Evolutionary conservation across 495 filamentous ascomycete genomes (phyloP).

Genomic region (Stereocaulon alpinum): DNA sequence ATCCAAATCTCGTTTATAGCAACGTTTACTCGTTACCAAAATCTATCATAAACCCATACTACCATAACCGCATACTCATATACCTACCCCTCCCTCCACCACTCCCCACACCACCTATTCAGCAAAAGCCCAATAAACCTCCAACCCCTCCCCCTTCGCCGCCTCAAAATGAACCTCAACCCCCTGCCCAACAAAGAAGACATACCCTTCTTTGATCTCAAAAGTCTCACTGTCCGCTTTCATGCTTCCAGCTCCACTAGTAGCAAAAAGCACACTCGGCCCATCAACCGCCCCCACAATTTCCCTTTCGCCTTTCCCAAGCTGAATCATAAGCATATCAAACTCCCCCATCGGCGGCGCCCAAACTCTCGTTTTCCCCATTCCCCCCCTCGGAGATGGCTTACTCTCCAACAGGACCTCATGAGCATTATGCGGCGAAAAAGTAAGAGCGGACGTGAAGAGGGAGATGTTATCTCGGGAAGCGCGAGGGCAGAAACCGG

Average conservation of each 20-base stretch:
- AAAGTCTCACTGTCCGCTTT: conserved; percentile 40
- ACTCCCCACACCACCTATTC: conserved; percentile 26
- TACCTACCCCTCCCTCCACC: too few relatives aligned
- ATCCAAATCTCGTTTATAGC: too few relatives aligned
- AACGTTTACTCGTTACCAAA: too few relatives aligned
- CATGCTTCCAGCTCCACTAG: conserved; percentile 51
- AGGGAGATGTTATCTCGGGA: conserved; percentile 52
- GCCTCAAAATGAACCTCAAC: conserved; percentile 40
- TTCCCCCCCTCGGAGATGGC: conserved; percentile 42
- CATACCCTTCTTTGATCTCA: conserved; percentile 49
- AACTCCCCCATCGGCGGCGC: conserved; percentile 66
- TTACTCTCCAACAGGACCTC: conserved; percentile 42
- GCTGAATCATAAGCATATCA: conserved; percentile 50
- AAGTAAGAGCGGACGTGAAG: conserved; percentile 52
- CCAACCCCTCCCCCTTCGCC: conserved; percentile 33
- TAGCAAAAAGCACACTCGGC: conserved; percentile 56
- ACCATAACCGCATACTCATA: too few relatives aligned
- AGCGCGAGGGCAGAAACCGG: conserved; percentile 59
- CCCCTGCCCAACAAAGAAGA: conserved; percentile 60
- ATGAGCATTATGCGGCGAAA: conserved; percentile 45
- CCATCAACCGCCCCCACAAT: conserved; percentile 46
- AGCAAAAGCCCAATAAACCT: conserved; percentile 46
- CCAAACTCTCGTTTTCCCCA: conserved; percentile 50
- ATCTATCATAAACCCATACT: too few relatives aligned
- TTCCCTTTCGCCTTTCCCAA: conserved; percentile 49